Evolutionary conservation across 2,329 filamentous ascomycete genomes (phyloP), one percentile per base, ranked within the genome.

Genomic region (Aspergillus sp.): DNA sequence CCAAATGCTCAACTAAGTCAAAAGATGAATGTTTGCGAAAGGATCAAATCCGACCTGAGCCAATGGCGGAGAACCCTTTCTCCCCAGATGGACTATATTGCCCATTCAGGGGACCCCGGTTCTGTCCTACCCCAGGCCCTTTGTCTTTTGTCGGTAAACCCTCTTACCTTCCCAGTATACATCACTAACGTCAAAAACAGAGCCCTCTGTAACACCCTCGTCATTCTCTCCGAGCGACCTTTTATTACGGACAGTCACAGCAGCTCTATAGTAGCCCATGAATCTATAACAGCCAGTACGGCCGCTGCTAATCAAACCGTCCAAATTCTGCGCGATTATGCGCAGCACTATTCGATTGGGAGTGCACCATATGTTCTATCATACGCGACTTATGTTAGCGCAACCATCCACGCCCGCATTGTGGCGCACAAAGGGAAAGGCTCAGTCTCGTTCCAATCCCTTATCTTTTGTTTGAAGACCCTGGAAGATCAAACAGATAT

Each of bases 381-480:
- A 0, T 81, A 81, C 53, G 76, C 78, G 0, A 78, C 75, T 0
- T 81, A 80, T 47, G 76, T 79, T 3, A 71, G 71, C 13, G 76
- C 75, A 0, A 80, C 76, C 0, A 77, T 80, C 9, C 74, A 78
- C 46, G 73, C 70, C 0, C 73, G 76, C 1, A 74, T 76, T 19
- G 75, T 76, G 7, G 65, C 66, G 4, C 59, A 60, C 23, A 56
- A 51, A 33, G 51, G 50, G 7, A 53, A 49, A 22, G 53, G 44
- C 1, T 57, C 55, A 9, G 55, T 55, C 57, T 70, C 41, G 44
- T 66, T 58, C 19, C 54, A 55, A 27, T 61, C 54, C 10, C 45
- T 61, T 5, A 7, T 50, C 7, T 47, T 57, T 13, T 61, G 58
- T 30, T 50, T 49, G 9, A 51, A 48, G n/a, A 51, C 60, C 13